A percentile compares a stretch with the other conserved stretches of the same genome.
These are phyloP conservation scores for Plasmodium vivax DNA, from an alignment of 169 alveolate species.

Conservation along the genomic window DNA sequence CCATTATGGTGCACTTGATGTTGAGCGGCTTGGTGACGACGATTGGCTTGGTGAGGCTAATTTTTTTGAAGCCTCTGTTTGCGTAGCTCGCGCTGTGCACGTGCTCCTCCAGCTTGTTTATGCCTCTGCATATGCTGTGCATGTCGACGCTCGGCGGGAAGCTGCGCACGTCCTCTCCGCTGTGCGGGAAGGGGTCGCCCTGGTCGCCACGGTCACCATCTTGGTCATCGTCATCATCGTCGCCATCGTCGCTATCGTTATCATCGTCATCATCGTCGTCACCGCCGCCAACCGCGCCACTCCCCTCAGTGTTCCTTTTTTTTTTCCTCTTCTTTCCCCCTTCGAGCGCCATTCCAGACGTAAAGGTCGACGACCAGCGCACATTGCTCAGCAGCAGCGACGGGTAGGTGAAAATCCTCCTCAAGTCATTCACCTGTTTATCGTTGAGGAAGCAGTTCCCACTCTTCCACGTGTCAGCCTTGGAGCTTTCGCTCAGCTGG, in stretches of 20 bases:
- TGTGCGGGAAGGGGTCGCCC: neutral
- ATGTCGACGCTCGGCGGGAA: slow-evolving; percentile 33
- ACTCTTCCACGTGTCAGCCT: neutral
- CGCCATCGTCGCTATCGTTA: neutral
- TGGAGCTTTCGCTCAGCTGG: slow-evolving; percentile 2
- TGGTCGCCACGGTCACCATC: neutral
- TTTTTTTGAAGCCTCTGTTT: slow-evolving; percentile 4
- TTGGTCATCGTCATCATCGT: neutral
- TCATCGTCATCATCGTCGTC: neutral
- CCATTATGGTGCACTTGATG: slow-evolving; percentile 28
- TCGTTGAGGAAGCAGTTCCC: slow-evolving; percentile 7
- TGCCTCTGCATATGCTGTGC: slow-evolving; percentile 18
- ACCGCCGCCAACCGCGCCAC: neutral
- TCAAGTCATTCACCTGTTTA: slow-evolving; percentile 23
- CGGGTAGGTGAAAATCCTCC: slow-evolving; percentile 29
- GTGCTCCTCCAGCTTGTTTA: slow-evolving; percentile 38
- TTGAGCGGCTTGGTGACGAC: slow-evolving; percentile 27
- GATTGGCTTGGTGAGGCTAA: slow-evolving; percentile 15
- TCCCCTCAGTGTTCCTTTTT: neutral
- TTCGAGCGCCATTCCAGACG: slow-evolving; percentile 12
- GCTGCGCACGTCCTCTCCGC: slow-evolving; percentile 4
- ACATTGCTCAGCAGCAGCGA: slow-evolving; percentile 24
- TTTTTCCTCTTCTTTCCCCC: slow-evolving; percentile 2
- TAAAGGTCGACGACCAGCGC: slow-evolving; percentile 55
- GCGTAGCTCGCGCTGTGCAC: neutral